A percentile compares a stretch with the other conserved stretches of the same genome.
Evolutionary conservation across 306 rosid species (phyloP).

Genomic region (Sophora flavescens): DNA sequence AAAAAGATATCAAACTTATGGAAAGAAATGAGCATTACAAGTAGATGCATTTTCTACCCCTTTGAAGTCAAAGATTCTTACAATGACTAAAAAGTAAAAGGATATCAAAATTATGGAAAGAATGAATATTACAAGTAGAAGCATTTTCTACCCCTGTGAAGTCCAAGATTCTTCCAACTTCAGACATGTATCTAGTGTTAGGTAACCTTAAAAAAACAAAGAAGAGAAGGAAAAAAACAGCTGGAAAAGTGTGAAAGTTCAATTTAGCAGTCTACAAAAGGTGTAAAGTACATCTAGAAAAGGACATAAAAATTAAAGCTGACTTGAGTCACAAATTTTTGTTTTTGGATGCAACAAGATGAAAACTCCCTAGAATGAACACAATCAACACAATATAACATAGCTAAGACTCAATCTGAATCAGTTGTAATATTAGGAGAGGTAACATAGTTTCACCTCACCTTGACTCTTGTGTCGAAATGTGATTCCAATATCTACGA

Average conservation of each 20-base stretch:
- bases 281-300: background rate
- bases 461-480: slow-evolving; percentile 81
- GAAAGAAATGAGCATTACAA: too few relatives aligned
- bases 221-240: background rate
- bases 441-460: slow-evolving; percentile 52
- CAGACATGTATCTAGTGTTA: background rate
- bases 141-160: background rate
- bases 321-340: background rate
- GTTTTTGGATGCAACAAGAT: background rate
- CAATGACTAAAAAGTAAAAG: background rate
- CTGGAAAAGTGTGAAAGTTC: background rate
- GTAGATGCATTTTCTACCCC: too few relatives aligned
- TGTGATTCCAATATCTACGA: slow-evolving; percentile 90
- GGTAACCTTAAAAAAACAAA: background rate
- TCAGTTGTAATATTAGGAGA: background rate
- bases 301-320: background rate
- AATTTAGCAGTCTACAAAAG: background rate
- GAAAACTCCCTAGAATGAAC: background rate
- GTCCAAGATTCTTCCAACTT: background rate
- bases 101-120: background rate
- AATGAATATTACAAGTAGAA: background rate
- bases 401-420: background rate
- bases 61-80: too few relatives aligned
- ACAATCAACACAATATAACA: slow-evolving; percentile 4
- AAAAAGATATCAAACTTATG: too few relatives aligned